Conservation (phyloP, 352 stramenopile genomes). For the Phytophthora kernoviae region DNA sequence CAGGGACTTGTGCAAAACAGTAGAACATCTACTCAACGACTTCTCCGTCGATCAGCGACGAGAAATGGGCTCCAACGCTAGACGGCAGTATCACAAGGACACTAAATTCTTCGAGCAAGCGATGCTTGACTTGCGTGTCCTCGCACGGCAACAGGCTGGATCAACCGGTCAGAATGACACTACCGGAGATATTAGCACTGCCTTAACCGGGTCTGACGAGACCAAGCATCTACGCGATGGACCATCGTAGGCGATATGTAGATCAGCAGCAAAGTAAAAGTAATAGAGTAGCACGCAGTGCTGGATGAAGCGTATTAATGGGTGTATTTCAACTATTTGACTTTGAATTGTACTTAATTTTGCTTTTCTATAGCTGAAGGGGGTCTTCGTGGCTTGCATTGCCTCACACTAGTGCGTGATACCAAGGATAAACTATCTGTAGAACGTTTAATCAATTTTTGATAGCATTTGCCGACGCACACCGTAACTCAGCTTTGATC, state of each 20-base stretch:
- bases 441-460: no score
- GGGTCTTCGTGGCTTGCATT: no score
- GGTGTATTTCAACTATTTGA: not conserved
- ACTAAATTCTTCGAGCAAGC: constrained; percentile 55
- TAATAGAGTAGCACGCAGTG: constrained; percentile 21
- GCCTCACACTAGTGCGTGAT: no score
- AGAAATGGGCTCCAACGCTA: constrained; percentile 37
- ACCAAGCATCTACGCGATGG: constrained; percentile 13
- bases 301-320: not conserved
- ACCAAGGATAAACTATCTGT: no score
- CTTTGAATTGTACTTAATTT: constrained; percentile 4
- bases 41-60: constrained; percentile 34
- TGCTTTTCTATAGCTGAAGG: no score
- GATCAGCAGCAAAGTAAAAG: constrained; percentile 7
- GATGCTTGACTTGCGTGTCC: constrained; percentile 46
- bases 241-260: constrained; percentile 19
- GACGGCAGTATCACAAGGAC: constrained; percentile 58
- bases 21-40: constrained; percentile 45
- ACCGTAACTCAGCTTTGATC: not conserved
- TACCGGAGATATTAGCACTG: no score
- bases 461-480: no score
- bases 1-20: constrained; percentile 42
- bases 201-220: no score
- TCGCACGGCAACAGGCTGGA: constrained; percentile 18
- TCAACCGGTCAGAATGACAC: no score